phyloP scores from a whole-genome alignment of 2,329 filamentous ascomycete species.

The Amauroascus niger region DNA sequence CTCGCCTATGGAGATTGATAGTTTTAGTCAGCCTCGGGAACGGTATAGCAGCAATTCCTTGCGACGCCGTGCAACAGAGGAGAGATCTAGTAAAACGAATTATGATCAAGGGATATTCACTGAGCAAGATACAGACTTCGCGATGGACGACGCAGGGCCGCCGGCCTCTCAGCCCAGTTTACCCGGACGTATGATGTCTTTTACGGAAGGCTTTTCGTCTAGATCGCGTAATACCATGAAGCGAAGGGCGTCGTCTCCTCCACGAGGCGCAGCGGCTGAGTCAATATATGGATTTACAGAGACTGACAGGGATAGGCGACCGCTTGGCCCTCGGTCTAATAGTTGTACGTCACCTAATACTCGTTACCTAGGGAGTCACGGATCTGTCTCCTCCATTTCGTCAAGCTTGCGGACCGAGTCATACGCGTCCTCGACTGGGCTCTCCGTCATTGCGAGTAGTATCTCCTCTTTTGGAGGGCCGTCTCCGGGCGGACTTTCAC shows the following conservation, averaged over 20 bases:
- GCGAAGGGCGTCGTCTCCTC: slow-evolving; percentile 55
- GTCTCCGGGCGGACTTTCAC: slow-evolving; percentile 52
- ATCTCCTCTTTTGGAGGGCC: slow-evolving; percentile 52
- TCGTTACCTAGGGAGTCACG: slow-evolving; percentile 48
- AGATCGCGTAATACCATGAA: slow-evolving; percentile 48
- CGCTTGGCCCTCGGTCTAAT: slow-evolving; percentile 45
- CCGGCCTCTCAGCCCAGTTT: slow-evolving; percentile 30
- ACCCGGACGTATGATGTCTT: slow-evolving; percentile 33
- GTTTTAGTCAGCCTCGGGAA: slow-evolving; percentile 28
- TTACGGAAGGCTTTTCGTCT: slow-evolving; percentile 24
- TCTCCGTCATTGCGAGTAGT: slow-evolving; percentile 53
- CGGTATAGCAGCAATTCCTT: slow-evolving; percentile 18
- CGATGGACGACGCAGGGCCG: slow-evolving; percentile 30
- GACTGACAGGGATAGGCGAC: slow-evolving; percentile 46
- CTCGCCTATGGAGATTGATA: slow-evolving; percentile 36
- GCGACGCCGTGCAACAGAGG: slow-evolving; percentile 32
- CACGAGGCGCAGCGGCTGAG: slow-evolving; percentile 41
- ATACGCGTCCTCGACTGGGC: slow-evolving; percentile 50
- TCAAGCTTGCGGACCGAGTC: slow-evolving; percentile 54
- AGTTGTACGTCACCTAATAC: slow-evolving; percentile 46
- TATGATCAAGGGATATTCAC: slow-evolving; percentile 52
- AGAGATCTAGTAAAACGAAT: slow-evolving; percentile 50
- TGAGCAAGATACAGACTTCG: slow-evolving; percentile 37
- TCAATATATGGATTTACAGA: slow-evolving; percentile 29
- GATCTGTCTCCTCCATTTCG: slow-evolving; percentile 57